Percentiles rank a stretch among this genome's conserved stretches.
These are phyloP conservation scores for Solanum peruvianum DNA, from an alignment of 257 asterid species.

Conservation along the genomic window DNA sequence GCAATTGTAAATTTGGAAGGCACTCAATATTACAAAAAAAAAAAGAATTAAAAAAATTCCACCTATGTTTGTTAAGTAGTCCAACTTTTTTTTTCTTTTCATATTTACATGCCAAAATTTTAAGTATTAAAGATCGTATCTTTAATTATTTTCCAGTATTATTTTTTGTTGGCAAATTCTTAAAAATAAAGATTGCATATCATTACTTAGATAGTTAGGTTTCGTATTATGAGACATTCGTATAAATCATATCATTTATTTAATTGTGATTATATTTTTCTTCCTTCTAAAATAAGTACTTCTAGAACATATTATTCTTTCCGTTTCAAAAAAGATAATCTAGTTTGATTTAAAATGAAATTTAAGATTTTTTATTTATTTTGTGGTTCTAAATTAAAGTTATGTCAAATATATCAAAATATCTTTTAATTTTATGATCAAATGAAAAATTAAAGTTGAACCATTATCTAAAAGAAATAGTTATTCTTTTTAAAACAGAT, in stretches of 20 bases:
- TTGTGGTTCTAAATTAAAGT: no score
- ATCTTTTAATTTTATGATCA: no score
- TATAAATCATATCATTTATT: not conserved
- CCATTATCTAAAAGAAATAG: fast-evolving
- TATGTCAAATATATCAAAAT: no score
- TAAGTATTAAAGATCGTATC: not conserved
- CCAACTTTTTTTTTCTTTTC: not conserved
- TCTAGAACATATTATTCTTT: no score
- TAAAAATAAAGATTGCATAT: not conserved
- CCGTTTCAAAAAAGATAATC: no score
- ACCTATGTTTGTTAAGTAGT: not conserved
- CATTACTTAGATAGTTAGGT: not conserved
- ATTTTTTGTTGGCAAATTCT: not conserved
- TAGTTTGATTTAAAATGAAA: no score
- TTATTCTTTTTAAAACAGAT: no score
- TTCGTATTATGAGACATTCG: not conserved
- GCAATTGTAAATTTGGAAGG: not conserved
- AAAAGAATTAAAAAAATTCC: not conserved
- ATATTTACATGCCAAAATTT: not conserved
- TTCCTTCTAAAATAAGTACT: no score
- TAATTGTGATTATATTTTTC: no score
- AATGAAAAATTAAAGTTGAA: no score
- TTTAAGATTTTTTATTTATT: no score
- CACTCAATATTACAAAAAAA: not conserved
- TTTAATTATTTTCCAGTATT: not conserved